Evolutionary conservation across 2,329 filamentous ascomycete genomes (phyloP).

Genomic region (Juglanconis juglandina): DNA sequence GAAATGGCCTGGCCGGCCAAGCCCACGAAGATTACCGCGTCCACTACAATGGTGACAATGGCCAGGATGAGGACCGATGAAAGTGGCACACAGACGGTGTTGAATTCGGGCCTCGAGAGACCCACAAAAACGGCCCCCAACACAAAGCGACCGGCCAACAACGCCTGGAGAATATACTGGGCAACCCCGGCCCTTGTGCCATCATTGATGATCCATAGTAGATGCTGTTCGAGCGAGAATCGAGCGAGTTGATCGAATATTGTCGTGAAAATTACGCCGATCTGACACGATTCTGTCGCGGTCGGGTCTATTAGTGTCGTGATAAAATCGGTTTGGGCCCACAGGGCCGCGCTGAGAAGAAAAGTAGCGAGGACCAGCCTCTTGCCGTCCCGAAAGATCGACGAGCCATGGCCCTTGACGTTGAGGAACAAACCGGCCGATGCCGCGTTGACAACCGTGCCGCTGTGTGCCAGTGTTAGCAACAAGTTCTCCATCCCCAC

Average conservation of each 20-base stretch:
- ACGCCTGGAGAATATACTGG: constrained; percentile 42
- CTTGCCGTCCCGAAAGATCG: constrained; percentile 54
- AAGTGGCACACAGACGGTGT: constrained; percentile 48
- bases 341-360: constrained; percentile 48
- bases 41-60: constrained; percentile 41
- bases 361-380: constrained; percentile 62
- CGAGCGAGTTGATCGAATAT: constrained; percentile 57
- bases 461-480: constrained; percentile 33
- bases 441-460: constrained; percentile 52
- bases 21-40: constrained; percentile 42
- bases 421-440: constrained; percentile 44
- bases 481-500: not conserved
- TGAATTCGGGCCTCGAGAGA: constrained; percentile 50
- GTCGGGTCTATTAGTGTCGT: constrained; percentile 44
- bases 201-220: constrained; percentile 48
- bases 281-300: constrained; percentile 46
- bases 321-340: constrained; percentile 52
- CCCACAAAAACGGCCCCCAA: constrained; percentile 53
- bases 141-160: constrained; percentile 47
- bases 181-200: constrained; percentile 32
- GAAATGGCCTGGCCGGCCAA: constrained; percentile 41
- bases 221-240: constrained; percentile 50
- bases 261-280: constrained; percentile 49
- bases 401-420: constrained; percentile 44
- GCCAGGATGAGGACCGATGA: constrained; percentile 44